A percentile compares a stretch with the other conserved stretches of the same genome.
phyloP scores from a whole-genome alignment of 225 moss, liverwort and hornwort genomes.

The Asterella californica region DNA sequence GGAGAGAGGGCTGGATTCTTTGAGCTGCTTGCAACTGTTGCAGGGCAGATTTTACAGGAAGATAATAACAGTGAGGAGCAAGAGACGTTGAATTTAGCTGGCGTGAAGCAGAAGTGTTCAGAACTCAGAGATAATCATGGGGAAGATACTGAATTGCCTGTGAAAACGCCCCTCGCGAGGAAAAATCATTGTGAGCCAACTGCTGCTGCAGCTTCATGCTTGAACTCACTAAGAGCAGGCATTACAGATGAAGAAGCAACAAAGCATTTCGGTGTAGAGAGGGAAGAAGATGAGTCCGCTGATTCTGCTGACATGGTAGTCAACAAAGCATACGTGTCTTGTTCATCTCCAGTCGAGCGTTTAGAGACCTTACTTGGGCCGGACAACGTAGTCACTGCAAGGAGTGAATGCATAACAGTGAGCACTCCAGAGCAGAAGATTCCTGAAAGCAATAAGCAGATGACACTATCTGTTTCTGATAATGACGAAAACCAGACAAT shows the following conservation, averaged over 20 bases:
- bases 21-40: slow-evolving; percentile 50
- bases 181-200: slow-evolving; percentile 29
- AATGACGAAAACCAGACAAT: slow-evolving; percentile 51
- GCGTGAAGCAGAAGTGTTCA: slow-evolving; percentile 31
- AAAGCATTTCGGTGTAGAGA: slow-evolving; percentile 20
- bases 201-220: slow-evolving; percentile 27
- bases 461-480: slow-evolving; percentile 49
- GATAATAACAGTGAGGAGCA: slow-evolving; percentile 35
- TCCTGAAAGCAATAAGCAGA: slow-evolving; percentile 38
- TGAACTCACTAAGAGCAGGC: slow-evolving; percentile 40
- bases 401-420: slow-evolving; percentile 18
- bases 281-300: slow-evolving; percentile 30
- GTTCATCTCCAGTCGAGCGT: slow-evolving; percentile 19
- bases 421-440: slow-evolving; percentile 22
- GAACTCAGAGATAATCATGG: slow-evolving; percentile 17
- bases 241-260: slow-evolving; percentile 31
- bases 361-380: slow-evolving; percentile 3
- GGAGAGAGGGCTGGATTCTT: slow-evolving; percentile 48
- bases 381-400: slow-evolving; percentile 18
- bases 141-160: slow-evolving; percentile 17
- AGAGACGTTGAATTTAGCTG: slow-evolving; percentile 19
- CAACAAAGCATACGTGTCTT: slow-evolving; percentile 26
- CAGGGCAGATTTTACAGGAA: slow-evolving; percentile 49
- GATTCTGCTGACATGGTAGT: slow-evolving; percentile 46
- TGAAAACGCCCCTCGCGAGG: not conserved